A percentile compares a stretch with the other conserved stretches of the same genome.
phyloP scores from a whole-genome alignment of 805 yeast species.

The Starmera amethionina region DNA sequence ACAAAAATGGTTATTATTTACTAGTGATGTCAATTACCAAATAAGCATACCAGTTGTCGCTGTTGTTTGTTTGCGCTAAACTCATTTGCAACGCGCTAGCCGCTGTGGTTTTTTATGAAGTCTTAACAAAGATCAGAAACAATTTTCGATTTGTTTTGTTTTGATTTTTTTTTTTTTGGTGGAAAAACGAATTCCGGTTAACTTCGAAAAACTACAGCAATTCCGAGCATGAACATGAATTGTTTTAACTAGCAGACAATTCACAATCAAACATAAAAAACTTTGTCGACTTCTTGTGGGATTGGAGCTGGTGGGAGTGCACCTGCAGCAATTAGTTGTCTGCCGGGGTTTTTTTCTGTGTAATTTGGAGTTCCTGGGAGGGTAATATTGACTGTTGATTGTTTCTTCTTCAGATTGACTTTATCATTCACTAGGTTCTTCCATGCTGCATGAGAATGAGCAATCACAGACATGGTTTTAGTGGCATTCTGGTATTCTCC shows the following conservation, averaged over 20 bases:
- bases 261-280: conserved; percentile 17
- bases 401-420: conserved; percentile 23
- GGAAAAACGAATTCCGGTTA: no score
- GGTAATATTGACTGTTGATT: conserved; percentile 44
- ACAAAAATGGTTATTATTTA: background rate
- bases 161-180: no score
- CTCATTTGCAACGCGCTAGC: background rate
- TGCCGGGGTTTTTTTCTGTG: conserved; percentile 23
- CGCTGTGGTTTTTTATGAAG: no score
- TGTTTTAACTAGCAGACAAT: background rate
- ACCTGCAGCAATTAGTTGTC: conserved; percentile 11
- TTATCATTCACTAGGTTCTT: conserved; percentile 37
- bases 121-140: no score
- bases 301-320: conserved; percentile 21
- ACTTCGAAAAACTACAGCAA: no score
- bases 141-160: no score
- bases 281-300: conserved; percentile 30
- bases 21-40: no score
- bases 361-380: conserved; percentile 38
- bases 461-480: conserved; percentile 49
- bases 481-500: conserved; percentile 54
- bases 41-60: background rate
- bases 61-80: background rate
- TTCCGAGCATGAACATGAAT: no score
- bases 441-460: conserved; percentile 68